These are phyloP conservation scores for Neopestalotiopsis rosae DNA, from an alignment of 2,329 filamentous ascomycete species.

Conservation along the genomic window DNA sequence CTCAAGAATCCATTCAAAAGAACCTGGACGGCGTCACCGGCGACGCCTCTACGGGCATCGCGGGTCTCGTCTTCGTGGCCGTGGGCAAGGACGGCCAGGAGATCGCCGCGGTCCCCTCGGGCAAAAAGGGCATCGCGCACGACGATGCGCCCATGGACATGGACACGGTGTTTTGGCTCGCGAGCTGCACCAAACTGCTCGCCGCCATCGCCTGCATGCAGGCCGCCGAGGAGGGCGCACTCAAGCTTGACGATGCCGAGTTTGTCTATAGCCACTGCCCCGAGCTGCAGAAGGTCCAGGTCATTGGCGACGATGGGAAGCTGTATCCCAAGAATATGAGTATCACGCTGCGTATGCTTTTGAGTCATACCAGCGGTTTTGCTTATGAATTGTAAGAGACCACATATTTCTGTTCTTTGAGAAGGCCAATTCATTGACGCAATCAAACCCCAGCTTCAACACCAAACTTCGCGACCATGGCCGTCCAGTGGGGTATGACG, in stretches of 20 bases:
- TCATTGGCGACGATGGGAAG: constrained; percentile 45
- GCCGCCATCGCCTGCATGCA: constrained; percentile 60
- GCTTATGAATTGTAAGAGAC: constrained; percentile 53
- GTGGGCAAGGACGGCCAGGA: constrained; percentile 54
- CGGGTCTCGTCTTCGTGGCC: constrained; percentile 29
- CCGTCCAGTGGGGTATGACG: constrained; percentile 57
- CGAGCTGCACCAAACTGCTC: constrained; percentile 63
- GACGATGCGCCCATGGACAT: constrained; percentile 57
- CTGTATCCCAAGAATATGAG: constrained; percentile 49
- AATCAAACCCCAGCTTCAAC: constrained; percentile 31
- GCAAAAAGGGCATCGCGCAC: constrained; percentile 48
- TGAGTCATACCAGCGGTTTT: constrained; percentile 62
- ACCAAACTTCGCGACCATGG: constrained; percentile 52
- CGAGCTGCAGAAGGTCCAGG: constrained; percentile 53
- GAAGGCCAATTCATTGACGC: not conserved
- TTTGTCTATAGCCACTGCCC: constrained; percentile 53
- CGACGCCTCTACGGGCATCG: not conserved
- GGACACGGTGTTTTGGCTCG: constrained; percentile 66
- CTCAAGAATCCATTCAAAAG: not conserved
- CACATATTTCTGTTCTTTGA: not conserved
- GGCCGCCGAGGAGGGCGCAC: constrained; percentile 55
- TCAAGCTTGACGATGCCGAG: constrained; percentile 53
- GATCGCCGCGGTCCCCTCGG: constrained; percentile 53
- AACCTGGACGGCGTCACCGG: not conserved
- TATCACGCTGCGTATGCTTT: constrained; percentile 64